Evolutionary conservation across 2,329 filamentous ascomycete species (phyloP).

Genomic region (Aphanoascus verrucosus): DNA sequence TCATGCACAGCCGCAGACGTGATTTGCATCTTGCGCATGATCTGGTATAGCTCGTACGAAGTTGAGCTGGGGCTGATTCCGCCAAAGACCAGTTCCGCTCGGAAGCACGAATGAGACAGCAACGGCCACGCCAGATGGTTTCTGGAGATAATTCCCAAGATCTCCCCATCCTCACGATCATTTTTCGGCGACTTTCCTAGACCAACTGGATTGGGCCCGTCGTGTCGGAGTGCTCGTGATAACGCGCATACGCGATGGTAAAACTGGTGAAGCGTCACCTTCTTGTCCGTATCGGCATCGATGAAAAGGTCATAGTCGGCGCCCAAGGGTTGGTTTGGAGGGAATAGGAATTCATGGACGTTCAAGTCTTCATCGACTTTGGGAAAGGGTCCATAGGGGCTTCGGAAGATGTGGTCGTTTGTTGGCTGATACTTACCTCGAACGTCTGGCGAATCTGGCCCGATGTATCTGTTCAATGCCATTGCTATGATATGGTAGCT

Average conservation of each 20-base stretch:
- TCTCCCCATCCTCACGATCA: conserved; percentile 13
- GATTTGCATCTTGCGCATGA: conserved; percentile 15
- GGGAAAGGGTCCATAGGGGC: conserved; percentile 13
- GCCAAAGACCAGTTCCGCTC: conserved; percentile 13
- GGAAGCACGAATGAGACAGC: conserved; percentile 13
- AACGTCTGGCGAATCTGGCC: conserved; percentile 6
- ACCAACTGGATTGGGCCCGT: conserved; percentile 12
- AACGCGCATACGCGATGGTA: conserved; percentile 11
- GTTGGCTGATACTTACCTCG: conserved; percentile 13
- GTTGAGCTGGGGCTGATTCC: conserved; percentile 13
- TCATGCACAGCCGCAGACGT: conserved; percentile 14
- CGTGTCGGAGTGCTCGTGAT: conserved; percentile 10
- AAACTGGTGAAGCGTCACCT: conserved; percentile 12
- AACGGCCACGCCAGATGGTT: conserved; percentile 14
- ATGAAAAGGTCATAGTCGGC: conserved; percentile 14
- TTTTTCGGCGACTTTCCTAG: conserved; percentile 8
- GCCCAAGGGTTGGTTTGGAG: conserved; percentile 3
- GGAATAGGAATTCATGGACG: conserved; percentile 13
- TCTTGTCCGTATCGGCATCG: conserved; percentile 6
- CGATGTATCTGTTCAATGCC: conserved; percentile 6
- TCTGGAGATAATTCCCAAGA: conserved; percentile 12
- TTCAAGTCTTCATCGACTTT: conserved; percentile 10
- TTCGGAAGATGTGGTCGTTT: conserved; percentile 11
- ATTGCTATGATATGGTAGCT: conserved; percentile 3
- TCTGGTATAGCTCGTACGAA: conserved; percentile 13